These are phyloP conservation scores for Metarhizium brunneum DNA, from an alignment of 2,329 filamentous ascomycete species.

Conservation along the genomic window DNA sequence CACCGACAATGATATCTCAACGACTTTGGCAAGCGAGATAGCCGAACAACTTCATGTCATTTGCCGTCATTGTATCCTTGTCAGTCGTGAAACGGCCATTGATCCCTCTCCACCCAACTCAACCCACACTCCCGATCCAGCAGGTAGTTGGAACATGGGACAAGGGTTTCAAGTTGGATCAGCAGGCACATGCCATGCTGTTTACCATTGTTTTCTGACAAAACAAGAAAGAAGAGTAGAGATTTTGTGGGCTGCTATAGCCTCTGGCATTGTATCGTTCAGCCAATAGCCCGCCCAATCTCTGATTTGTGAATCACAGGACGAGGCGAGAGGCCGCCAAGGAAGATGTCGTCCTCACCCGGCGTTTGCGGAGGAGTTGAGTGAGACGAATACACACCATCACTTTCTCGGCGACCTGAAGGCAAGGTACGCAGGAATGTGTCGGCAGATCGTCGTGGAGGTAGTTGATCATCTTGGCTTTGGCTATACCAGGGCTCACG, in stretches of 20 bases:
- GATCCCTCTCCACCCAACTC: neutral
- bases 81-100: neutral
- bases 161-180: constrained; percentile 1
- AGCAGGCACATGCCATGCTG: neutral
- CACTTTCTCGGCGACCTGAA: neutral
- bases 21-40: neutral
- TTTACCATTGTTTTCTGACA: neutral
- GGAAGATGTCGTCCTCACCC: constrained; percentile 34
- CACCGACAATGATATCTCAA: neutral
- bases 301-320: constrained; percentile 35
- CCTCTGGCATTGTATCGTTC: constrained; percentile 3
- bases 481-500: constrained; percentile 29
- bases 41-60: neutral
- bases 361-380: constrained; percentile 34
- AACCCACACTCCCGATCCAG: neutral
- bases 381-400: constrained; percentile 28
- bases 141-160: neutral
- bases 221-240: neutral
- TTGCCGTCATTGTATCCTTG: neutral
- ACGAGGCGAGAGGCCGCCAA: constrained; percentile 39
- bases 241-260: constrained; percentile 10
- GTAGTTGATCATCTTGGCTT: constrained; percentile 20
- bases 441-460: constrained; percentile 24
- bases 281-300: constrained; percentile 48
- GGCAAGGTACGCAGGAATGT: constrained; percentile 9